phyloP scores from a whole-genome alignment of 2,329 filamentous ascomycete species.

The Cercospora zeae-maydis region DNA sequence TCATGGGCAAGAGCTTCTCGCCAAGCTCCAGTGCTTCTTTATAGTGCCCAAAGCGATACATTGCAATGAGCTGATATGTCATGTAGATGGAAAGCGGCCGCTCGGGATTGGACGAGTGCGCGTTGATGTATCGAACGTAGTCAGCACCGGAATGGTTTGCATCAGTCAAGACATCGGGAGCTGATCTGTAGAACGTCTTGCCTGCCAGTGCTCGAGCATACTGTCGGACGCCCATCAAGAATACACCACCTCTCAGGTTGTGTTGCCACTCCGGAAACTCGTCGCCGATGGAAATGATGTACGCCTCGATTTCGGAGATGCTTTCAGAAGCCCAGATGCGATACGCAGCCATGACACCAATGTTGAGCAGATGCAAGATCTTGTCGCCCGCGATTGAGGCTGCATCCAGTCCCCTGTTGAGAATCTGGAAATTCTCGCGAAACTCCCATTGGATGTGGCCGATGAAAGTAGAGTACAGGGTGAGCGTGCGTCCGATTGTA shows the following conservation, averaged over 20 bases:
- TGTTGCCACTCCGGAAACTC: conserved; percentile 69
- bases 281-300: conserved; percentile 67
- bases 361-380: conserved; percentile 67
- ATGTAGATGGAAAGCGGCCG: conserved; percentile 67
- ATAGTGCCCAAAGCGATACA: conserved; percentile 45
- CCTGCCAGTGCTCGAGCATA: conserved; percentile 68
- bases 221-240: conserved; percentile 65
- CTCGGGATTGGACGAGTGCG: conserved; percentile 55
- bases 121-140: conserved; percentile 52
- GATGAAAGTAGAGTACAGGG: conserved; percentile 65
- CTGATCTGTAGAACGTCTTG: conserved; percentile 57
- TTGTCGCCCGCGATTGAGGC: conserved; percentile 66
- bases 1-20: conserved; percentile 40
- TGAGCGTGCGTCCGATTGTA: conserved; percentile 64
- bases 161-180: conserved; percentile 62
- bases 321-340: conserved; percentile 69
- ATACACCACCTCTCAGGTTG: conserved; percentile 67
- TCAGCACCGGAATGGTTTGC: conserved; percentile 59
- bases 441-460: conserved; percentile 67
- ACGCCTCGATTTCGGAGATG: conserved; percentile 64
- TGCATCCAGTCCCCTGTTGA: conserved; percentile 65
- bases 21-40: conserved; percentile 44
- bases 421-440: conserved; percentile 53
- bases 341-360: conserved; percentile 63
- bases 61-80: conserved; percentile 45